Conservation (phyloP, 2,329 filamentous ascomycete species). For the Lasiodiplodia gonubiensis region DNA sequence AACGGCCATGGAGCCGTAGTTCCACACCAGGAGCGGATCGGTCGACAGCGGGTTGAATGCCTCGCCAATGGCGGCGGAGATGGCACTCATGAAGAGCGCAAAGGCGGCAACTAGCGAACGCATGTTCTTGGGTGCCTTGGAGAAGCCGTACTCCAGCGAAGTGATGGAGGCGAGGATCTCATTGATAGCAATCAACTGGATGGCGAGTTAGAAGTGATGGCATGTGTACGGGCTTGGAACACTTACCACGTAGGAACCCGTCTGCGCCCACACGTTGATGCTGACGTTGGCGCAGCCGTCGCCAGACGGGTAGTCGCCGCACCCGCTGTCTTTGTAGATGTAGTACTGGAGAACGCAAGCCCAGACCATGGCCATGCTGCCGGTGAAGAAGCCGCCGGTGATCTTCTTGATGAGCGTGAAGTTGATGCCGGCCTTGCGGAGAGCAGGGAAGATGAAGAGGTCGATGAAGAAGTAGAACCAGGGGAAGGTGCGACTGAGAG, state of each 20-base stretch:
- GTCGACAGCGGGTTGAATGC: slow-evolving; percentile 33
- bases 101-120: slow-evolving; percentile 46
- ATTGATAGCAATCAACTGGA: slow-evolving; percentile 58
- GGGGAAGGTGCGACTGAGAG: too few species aligned
- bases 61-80: slow-evolving; percentile 34
- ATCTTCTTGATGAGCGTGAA: slow-evolving; percentile 82
- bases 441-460: slow-evolving; percentile 67
- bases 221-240: too few species aligned
- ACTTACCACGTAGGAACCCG: slow-evolving; percentile 52
- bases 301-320: slow-evolving; percentile 55
- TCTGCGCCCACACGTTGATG: slow-evolving; percentile 62
- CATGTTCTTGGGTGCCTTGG: slow-evolving; percentile 73
- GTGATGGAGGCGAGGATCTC: slow-evolving; percentile 72
- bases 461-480: too few species aligned
- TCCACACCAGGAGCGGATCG: slow-evolving; percentile 36
- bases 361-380: slow-evolving; percentile 64
- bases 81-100: slow-evolving; percentile 44
- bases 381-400: slow-evolving; percentile 70
- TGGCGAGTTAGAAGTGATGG: too few species aligned
- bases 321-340: slow-evolving; percentile 46
- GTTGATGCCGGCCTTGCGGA: slow-evolving; percentile 66
- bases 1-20: slow-evolving; percentile 45
- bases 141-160: slow-evolving; percentile 74
- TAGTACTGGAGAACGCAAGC: slow-evolving; percentile 63
- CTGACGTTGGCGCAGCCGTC: slow-evolving; percentile 55